Evolutionary conservation across 75 land plant species (phyloP), one percentile per base, ranked within the genome.

Genomic region (Selaginella moellendorffii): DNA sequence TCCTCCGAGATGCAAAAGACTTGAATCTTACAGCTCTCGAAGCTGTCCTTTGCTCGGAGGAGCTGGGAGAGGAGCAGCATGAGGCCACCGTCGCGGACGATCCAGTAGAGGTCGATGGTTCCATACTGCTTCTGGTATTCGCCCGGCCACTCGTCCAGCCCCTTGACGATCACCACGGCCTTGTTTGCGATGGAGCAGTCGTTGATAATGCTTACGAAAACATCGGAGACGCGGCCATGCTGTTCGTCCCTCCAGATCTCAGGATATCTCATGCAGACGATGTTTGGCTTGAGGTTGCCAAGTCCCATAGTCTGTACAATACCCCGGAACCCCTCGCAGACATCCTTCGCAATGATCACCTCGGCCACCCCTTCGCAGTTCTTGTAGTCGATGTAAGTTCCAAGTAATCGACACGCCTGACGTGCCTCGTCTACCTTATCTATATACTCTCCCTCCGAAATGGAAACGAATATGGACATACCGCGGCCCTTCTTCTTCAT

Each of bases 401-500:
- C 68, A 2, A 95, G 81, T 60, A 87, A 84, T 62, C 79, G 79
- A 71, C 85, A 83, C 52, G 91, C 91, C 65, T 64, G 52, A 31
- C 85, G 83, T 14, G 90, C 90, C 61, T 95, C 99, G 61, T 95
- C 99, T 2, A 88, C 97, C 61, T 80, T 67, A 54, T 86, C 91
- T 65, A 80, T 74, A 31, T 95, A 95, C 29, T 95, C 99, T 19
- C 99, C 99, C 69, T 95, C 99, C 54, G 90, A 66, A 1, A 95
- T 90, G 5, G 97, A 90, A 31, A 87, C 83, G 67, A 95, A 95
- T 0, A 95, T 86, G 23, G 99, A 95, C 99, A 95, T 84, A 23
- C 99, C 99, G 24, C 99, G 83, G 10, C 99, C 99, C 66, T 95
- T 89, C 72, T 95, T 95, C 88, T 95, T 95, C 96, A 95, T 84